A percentile compares a stretch with the other conserved stretches of the same genome.
phyloP scores from a whole-genome alignment of 2,329 filamentous ascomycete species.

The Botrytis galanthina region DNA sequence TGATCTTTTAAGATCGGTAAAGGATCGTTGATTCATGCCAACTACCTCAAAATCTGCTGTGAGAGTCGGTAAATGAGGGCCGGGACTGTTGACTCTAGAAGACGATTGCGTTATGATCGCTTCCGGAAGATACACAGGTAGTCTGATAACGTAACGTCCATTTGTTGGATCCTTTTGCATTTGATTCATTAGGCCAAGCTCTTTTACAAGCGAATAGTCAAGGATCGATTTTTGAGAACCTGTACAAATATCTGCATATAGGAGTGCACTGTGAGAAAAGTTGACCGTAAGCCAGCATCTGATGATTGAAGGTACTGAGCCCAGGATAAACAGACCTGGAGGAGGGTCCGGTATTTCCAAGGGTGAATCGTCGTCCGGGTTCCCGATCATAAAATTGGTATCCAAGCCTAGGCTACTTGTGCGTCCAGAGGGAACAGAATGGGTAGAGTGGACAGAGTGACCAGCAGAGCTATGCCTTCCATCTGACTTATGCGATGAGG shows the following conservation, averaged over 20 bases:
- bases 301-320: constrained; percentile 88
- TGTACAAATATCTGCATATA: constrained; percentile 90
- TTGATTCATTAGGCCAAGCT: constrained; percentile 67
- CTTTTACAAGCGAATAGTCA: constrained; percentile 69
- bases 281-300: constrained; percentile 91
- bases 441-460: constrained; percentile 68
- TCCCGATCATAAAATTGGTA: constrained; percentile 61
- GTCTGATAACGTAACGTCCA: constrained; percentile 65
- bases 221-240: constrained; percentile 88
- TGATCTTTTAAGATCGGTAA: constrained; percentile 52
- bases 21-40: constrained; percentile 53
- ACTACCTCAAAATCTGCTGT: constrained; percentile 75
- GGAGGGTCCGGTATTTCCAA: constrained; percentile 72
- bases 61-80: constrained; percentile 78
- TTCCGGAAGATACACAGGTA: constrained; percentile 87
- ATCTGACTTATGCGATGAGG: constrained; percentile 92
- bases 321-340: constrained; percentile 79
- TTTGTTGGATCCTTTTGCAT: constrained; percentile 61
- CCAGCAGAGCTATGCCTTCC: constrained; percentile 92
- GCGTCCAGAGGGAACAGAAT: constrained; percentile 73
- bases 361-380: constrained; percentile 66
- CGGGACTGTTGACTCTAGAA: constrained; percentile 69
- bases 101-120: constrained; percentile 77
- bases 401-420: constrained; percentile 88
- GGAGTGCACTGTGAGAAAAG: constrained; percentile 83